Percentiles rank a stretch among this genome's conserved stretches.
Evolutionary conservation across 345 rosid genomes (phyloP).

Genomic region (Gossypium sturtianum): DNA sequence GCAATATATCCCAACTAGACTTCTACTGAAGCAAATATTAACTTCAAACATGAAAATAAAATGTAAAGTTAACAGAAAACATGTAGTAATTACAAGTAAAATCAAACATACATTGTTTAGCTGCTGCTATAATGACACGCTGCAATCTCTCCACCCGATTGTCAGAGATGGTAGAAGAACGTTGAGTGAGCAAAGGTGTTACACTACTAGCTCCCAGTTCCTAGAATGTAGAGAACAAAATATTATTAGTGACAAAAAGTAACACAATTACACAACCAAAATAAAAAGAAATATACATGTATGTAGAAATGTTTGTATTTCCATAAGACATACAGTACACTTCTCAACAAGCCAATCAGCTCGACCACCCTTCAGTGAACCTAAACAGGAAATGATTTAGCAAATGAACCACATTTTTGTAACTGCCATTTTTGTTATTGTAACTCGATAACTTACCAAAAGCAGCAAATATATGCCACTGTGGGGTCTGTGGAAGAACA

Average conservation of each 20-base stretch:
- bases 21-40: neutral
- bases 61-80: neutral
- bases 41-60: neutral
- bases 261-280: neutral
- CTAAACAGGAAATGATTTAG: constrained; percentile 29
- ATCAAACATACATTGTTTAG: constrained; percentile 60
- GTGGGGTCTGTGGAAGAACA: constrained; percentile 44
- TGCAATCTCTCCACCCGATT: constrained; percentile 39
- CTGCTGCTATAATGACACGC: constrained; percentile 77
- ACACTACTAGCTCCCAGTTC: constrained; percentile 86
- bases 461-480: constrained; percentile 86
- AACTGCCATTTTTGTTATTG: neutral
- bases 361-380: constrained; percentile 87
- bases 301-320: neutral
- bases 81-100: neutral
- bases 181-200: constrained; percentile 77
- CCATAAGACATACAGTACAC: constrained; percentile 58
- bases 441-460: constrained; percentile 49
- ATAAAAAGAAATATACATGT: neutral
- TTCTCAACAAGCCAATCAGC: constrained; percentile 97
- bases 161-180: constrained; percentile 66
- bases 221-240: constrained; percentile 25
- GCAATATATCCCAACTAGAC: neutral
- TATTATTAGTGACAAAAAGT: constrained; percentile 3
- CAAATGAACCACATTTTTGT: neutral